Percentiles rank a stretch among this genome's conserved stretches.
These are phyloP conservation scores for Phragmites australis DNA, from an alignment of 176 grass and related monocot genomes.

Conservation along the genomic window DNA sequence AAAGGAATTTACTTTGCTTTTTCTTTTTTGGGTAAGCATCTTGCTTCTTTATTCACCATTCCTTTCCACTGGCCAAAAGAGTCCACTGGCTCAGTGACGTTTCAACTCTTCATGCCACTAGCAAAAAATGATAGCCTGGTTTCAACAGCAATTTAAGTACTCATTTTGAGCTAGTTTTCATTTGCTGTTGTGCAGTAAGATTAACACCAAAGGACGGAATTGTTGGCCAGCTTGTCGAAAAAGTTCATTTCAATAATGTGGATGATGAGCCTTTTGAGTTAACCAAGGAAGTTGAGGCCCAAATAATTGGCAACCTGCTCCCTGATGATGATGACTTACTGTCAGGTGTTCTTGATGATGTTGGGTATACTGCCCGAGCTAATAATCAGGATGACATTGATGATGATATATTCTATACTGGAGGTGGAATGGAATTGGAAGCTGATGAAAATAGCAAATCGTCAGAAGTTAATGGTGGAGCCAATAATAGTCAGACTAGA, in stretches of 20 bases:
- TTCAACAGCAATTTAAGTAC: neutral
- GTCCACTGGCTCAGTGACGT: neutral
- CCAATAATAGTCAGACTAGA: conserved; percentile 32
- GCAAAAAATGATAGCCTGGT: neutral
- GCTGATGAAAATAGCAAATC: conserved; percentile 52
- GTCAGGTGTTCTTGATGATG: conserved; percentile 70
- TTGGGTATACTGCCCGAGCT: conserved; percentile 37
- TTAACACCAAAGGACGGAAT: conserved; percentile 43
- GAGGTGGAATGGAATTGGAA: conserved; percentile 94
- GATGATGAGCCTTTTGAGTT: conserved; percentile 81
- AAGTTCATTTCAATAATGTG: conserved; percentile 38
- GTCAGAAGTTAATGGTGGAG: conserved; percentile 43
- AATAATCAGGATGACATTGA: conserved; percentile 76
- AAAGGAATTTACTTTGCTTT: neutral
- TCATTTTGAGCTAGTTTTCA: conserved; percentile 22
- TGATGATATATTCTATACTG: conserved; percentile 89
- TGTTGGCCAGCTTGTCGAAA: conserved; percentile 40
- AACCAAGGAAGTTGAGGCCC: conserved; percentile 82
- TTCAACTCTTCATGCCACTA: conserved; percentile 15
- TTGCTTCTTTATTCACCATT: conserved; percentile 21
- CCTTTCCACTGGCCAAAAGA: conserved; percentile 6
- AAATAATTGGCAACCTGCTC: conserved; percentile 81
- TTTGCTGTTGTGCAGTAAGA: conserved; percentile 64
- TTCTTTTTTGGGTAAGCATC: neutral
- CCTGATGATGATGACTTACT: conserved; percentile 88